Base-by-base conservation (phyloP, 192 early-diverging fungal genomes). In the Podila minutissima region DNA sequence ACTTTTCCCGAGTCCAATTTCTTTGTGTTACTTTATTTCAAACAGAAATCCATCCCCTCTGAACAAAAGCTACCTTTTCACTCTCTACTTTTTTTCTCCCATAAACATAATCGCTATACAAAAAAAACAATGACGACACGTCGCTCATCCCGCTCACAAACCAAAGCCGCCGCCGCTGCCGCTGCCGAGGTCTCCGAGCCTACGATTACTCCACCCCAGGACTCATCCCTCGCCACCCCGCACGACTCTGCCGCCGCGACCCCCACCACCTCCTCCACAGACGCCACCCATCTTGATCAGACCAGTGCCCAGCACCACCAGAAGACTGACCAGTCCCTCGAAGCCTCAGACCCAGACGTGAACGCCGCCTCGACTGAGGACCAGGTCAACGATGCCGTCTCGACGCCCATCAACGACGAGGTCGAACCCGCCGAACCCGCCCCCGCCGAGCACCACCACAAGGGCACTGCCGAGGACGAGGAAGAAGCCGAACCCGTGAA, bases 321-420 rank as follows among this genome's bases (percentile, higher is more conserved):
- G 20, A 78, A 78, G 60, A 32, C 58, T 38, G 69, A 78, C n/a
- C 75, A 78, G 22, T 37, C 37, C 24, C 69, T 63, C 12, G 75
- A 78, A 29, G 60, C 69, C 2, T 32, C 58, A 0, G 69, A 78
- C 17, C 60, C 69, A 6, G 75, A 65, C 24, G 0, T 66, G 20
- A n/a, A 48, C 15, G 31, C 68, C 4, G 8, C 7, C 9, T 62
- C 70, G 7, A 53, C 55, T 6, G 22, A 58, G 5, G 69, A 78
- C 6, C 59, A 35, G 24, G 24, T 69, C 24, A 8, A 29, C 17
- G 66, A 74, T 20, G 73, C 74, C 1, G 60, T 67, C 10, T 32
- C 26, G 1, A 75, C 74, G 11, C 66, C 74, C 9, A 75, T 75
- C 41, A 37, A 69, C 31, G 46, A 0, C 2, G 74, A 69, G 15